Evolutionary conservation across 1,284 basidiomycete species (phyloP).

Genomic region (Wallemia mellicola): DNA sequence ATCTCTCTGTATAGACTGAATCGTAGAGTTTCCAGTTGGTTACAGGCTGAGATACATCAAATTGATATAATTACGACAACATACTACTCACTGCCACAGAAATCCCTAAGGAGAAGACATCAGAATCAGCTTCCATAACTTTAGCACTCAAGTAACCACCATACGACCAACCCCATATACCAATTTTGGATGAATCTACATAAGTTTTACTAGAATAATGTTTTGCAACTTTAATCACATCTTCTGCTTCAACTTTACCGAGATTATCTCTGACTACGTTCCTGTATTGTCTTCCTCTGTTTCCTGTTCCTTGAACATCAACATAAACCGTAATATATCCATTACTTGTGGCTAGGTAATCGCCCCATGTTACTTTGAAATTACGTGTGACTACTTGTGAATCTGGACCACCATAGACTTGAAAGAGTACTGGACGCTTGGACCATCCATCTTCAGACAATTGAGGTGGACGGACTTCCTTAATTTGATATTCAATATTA

Average conservation of each 20-base stretch:
- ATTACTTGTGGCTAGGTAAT: slow-evolving; percentile 48
- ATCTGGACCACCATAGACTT: slow-evolving; percentile 66
- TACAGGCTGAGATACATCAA: too few species aligned
- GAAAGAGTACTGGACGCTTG: background rate
- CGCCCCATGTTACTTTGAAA: slow-evolving; percentile 51
- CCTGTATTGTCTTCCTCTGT: slow-evolving; percentile 47
- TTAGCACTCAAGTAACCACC: slow-evolving; percentile 81
- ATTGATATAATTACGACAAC: too few species aligned
- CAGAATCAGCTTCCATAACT: slow-evolving; percentile 54
- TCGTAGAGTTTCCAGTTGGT: slow-evolving; percentile 23
- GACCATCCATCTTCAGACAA: slow-evolving; percentile 1
- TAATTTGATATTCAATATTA: slow-evolving; percentile 11
- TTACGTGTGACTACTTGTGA: slow-evolving; percentile 41
- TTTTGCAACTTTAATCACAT: slow-evolving; percentile 53
- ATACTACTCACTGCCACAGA: too few species aligned
- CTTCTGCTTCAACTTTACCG: slow-evolving; percentile 53
- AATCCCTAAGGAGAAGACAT: slow-evolving; percentile 63
- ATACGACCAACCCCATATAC: slow-evolving; percentile 88
- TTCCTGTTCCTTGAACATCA: slow-evolving; percentile 84
- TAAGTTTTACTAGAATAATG: slow-evolving; percentile 17
- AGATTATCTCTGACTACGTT: slow-evolving; percentile 58
- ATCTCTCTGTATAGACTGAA: slow-evolving; percentile 81
- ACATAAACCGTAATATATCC: slow-evolving; percentile 64
- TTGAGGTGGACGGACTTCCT: background rate
- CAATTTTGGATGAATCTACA: slow-evolving; percentile 46